Conservation (phyloP, 2,329 filamentous ascomycete species). For the Penicillium sp. region DNA sequence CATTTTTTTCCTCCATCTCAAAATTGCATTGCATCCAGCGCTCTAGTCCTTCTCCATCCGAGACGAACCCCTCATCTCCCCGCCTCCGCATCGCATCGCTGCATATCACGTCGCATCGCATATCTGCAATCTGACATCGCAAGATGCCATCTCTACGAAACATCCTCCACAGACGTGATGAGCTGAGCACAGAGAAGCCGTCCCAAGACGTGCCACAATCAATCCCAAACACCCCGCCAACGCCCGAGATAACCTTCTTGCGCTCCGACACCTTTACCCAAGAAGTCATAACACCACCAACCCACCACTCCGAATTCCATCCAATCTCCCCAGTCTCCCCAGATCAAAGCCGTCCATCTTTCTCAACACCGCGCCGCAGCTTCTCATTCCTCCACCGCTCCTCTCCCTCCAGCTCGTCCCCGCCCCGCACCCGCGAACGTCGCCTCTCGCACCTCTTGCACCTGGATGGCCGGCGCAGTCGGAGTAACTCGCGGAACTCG, state of each 20-base stretch:
- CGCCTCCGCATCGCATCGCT: neutral
- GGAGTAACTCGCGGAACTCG: constrained; percentile 29
- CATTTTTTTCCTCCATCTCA: neutral
- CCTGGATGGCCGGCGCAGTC: constrained; percentile 35
- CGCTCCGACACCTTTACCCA: constrained; percentile 78
- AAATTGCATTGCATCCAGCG: constrained; percentile 2
- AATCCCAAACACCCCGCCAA: constrained; percentile 38
- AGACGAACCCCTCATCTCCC: neutral
- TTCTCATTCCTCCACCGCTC: constrained; percentile 35
- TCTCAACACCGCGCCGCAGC: constrained; percentile 34
- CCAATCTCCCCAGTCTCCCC: constrained; percentile 7
- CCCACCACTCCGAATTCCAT: constrained; percentile 46
- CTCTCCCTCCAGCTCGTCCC: constrained; percentile 28
- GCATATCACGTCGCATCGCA: constrained; percentile 2
- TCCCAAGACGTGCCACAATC: constrained; percentile 44
- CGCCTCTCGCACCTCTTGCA: constrained; percentile 36
- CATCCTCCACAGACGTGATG: constrained; percentile 63
- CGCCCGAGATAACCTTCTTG: constrained; percentile 76
- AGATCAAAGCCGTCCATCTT: constrained; percentile 13
- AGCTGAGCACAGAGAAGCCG: constrained; percentile 38
- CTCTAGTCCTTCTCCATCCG: neutral
- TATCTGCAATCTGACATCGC: constrained; percentile 1
- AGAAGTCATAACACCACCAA: constrained; percentile 73
- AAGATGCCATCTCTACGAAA: constrained; percentile 58
- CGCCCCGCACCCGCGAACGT: constrained; percentile 27